phyloP scores from a whole-genome alignment of 306 rosid genomes.

The Inga laurina region DNA sequence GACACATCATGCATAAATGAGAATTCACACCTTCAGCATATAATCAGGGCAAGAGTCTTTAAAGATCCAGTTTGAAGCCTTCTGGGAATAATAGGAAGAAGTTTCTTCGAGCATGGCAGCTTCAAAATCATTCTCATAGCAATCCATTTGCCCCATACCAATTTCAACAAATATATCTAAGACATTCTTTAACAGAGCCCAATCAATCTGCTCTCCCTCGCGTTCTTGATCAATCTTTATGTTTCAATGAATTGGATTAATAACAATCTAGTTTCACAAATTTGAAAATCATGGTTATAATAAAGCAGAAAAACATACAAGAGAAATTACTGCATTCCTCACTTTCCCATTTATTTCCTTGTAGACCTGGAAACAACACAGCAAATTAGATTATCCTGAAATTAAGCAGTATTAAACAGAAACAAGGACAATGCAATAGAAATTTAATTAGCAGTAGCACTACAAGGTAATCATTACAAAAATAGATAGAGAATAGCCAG shows the following conservation, averaged over 20 bases:
- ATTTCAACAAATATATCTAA: constrained; percentile 88
- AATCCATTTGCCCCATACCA: constrained; percentile 92
- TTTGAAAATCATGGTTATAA: neutral
- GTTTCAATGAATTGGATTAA: constrained; percentile 13
- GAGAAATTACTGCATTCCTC: constrained; percentile 81
- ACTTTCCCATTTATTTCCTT: constrained; percentile 71
- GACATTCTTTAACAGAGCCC: constrained; percentile 78
- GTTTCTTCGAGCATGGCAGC: constrained; percentile 69
- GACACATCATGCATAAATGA: constrained; percentile 7
- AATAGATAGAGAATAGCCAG: constrained; percentile 1
- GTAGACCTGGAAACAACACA: constrained; percentile 63
- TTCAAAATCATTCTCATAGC: constrained; percentile 79
- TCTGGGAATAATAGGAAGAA: constrained; percentile 77
- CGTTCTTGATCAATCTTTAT: constrained; percentile 90
- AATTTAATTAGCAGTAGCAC: constrained; percentile 15
- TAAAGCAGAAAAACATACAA: constrained; percentile 45
- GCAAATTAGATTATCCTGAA: neutral
- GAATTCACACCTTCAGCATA: constrained; percentile 59
- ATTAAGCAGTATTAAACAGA: constrained; percentile 17
- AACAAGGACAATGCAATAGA: neutral
- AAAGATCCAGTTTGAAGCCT: constrained; percentile 84
- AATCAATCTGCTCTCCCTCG: constrained; percentile 92
- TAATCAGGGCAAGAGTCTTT: constrained; percentile 86
- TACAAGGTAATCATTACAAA: neutral
- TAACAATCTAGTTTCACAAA: constrained; percentile 16